A percentile compares a stretch with the other conserved stretches of the same genome.
Evolutionary conservation across 495 filamentous ascomycete species (phyloP).

Genomic region (Penicillium maclennaniae): DNA sequence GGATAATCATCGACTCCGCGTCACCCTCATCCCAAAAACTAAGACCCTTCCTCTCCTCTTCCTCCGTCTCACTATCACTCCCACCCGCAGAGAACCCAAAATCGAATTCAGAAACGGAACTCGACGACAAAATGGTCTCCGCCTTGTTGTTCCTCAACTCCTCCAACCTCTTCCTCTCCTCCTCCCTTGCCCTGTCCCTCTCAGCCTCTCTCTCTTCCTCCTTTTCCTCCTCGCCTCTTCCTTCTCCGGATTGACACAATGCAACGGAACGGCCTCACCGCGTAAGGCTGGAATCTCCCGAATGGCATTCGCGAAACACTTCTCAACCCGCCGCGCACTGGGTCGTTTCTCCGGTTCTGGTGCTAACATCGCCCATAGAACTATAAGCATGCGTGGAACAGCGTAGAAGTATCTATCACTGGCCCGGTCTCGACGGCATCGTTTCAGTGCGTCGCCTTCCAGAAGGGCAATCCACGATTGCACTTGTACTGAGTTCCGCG

Average conservation of each 20-base stretch:
- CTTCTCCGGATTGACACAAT: conserved; percentile 9
- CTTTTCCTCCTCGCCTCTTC: conserved; percentile 1
- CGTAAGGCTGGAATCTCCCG: conserved; percentile 4
- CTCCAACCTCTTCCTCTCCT: not conserved
- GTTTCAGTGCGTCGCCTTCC: conserved; percentile 61
- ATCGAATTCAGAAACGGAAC: conserved; percentile 25
- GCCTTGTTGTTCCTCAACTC: not conserved
- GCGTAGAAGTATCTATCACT: conserved; percentile 48
- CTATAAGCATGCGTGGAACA: conserved; percentile 37
- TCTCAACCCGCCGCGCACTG: conserved; percentile 29
- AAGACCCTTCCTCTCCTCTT: not conserved
- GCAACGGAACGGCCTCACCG: conserved; percentile 3
- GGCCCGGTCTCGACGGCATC: conserved; percentile 22
- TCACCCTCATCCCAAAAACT: conserved; percentile 1
- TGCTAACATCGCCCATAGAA: conserved; percentile 45
- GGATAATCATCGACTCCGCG: not conserved
- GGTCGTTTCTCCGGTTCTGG: conserved; percentile 37
- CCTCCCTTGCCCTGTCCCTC: not conserved
- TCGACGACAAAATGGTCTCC: not conserved
- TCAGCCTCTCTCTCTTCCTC: not conserved
- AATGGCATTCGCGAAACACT: conserved; percentile 18
- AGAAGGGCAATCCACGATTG: conserved; percentile 72
- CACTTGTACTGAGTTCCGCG: conserved; percentile 68
- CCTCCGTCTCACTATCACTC: conserved; percentile 18
- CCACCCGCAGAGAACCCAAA: conserved; percentile 20